Evolutionary conservation across 331 rosid genomes (phyloP), one percentile per base, ranked within the genome.

Genomic region (Arachis monticola): DNA sequence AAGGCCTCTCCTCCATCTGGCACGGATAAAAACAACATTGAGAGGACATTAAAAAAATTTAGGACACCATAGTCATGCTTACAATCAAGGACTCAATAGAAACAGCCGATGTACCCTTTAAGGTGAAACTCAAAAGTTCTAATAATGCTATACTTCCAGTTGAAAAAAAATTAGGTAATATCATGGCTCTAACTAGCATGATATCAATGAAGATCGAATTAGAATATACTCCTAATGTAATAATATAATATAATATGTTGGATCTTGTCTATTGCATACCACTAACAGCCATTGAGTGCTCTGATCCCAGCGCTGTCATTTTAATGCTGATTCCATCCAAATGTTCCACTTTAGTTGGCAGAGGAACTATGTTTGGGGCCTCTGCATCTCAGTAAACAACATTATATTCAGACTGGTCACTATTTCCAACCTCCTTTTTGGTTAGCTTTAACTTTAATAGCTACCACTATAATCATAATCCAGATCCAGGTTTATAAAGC

Each of bases 231-330:
- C 63, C 63, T 58, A 58, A 52, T 48, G 22, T 12, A 53, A 13
- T n/a, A 8, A 53, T 13, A 53, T 13, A 53, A 53, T 53, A 13
- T 13, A 14, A 6, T 45, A 70, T 66, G 60, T 70, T n/a, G 17
- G 42, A 3, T 32, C 9, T 40, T 44, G 52, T 32, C 41, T 44
- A 69, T 60, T 80, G 71, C 87, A 81, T 85, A 93, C 98, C 96
- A 78, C 90, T 80, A 70, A 93, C 72, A 82, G 95, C 98, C 83
- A 91, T 60, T 1, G 98, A 84, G 80, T 91, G 97, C 76, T 93
- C 95, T 42, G 93, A 90, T 67, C 98, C 98, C 57, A 93, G 81
- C 80, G 96, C 93, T 35, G 83, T 88, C 88, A 86, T 89, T 80
- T 82, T 87, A 64, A 93, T 83, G 67, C 75, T 72, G 81, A 93